A percentile compares a stretch with the other conserved stretches of the same genome.
phyloP scores from a whole-genome alignment of 2,329 filamentous ascomycete species.

The Colletotrichum cereale region DNA sequence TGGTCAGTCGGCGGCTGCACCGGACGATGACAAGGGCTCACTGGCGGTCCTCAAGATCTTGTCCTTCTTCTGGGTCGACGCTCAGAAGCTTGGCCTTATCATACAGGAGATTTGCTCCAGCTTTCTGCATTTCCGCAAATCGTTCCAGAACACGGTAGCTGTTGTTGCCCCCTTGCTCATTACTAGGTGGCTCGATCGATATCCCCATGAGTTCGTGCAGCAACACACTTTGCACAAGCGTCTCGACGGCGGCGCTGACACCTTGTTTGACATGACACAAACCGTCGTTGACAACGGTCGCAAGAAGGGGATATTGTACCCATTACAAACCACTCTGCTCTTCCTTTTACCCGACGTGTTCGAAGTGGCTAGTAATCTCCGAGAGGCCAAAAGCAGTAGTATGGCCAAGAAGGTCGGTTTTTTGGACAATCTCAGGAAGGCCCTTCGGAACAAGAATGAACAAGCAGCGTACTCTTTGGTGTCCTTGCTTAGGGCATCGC shows the following conservation, averaged over 20 bases:
- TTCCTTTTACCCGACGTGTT: constrained; percentile 77
- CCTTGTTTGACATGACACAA: constrained; percentile 77
- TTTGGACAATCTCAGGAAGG: constrained; percentile 72
- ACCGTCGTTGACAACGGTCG: constrained; percentile 70
- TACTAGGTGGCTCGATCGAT: constrained; percentile 74
- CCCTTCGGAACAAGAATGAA: constrained; percentile 73
- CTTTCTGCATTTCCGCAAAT: constrained; percentile 74
- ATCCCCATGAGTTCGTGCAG: constrained; percentile 73
- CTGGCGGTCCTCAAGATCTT: constrained; percentile 70
- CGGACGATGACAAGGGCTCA: constrained; percentile 65
- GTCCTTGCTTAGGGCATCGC: constrained; percentile 70
- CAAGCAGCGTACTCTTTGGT: constrained; percentile 76
- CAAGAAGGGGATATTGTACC: constrained; percentile 68
- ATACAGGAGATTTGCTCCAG: constrained; percentile 76
- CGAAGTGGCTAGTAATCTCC: constrained; percentile 75
- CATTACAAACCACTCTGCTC: constrained; percentile 72
- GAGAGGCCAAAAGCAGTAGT: constrained; percentile 71
- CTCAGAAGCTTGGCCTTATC: constrained; percentile 69
- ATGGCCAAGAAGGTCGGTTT: constrained; percentile 76
- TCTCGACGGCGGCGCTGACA: constrained; percentile 75
- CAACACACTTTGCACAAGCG: constrained; percentile 71
- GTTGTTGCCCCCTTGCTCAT: constrained; percentile 73
- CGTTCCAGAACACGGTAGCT: constrained; percentile 74
- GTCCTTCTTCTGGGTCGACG: constrained; percentile 74
- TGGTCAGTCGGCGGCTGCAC: constrained; percentile 52